phyloP scores from a whole-genome alignment of 139 green algal genomes.

The Chlorella ohadii region DNA sequence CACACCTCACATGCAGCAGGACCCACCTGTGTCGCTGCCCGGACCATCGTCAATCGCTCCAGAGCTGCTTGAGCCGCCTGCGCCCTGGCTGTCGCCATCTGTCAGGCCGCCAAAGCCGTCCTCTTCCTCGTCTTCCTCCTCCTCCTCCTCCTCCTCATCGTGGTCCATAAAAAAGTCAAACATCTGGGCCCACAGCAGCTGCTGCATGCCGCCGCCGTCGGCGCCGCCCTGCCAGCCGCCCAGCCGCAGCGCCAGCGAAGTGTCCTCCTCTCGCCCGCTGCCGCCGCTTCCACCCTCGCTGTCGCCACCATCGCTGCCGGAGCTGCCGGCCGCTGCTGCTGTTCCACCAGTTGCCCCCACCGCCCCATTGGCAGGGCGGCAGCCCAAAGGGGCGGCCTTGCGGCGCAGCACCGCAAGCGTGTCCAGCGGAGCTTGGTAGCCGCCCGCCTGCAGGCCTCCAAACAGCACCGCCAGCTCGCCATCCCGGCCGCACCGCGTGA shows the following conservation, averaged over 20 bases:
- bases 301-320: not conserved
- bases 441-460: conserved; percentile 2
- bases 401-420: conserved; percentile 8
- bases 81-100: not conserved
- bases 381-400: not conserved
- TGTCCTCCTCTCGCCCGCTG: not conserved
- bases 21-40: not conserved
- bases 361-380: too few species aligned
- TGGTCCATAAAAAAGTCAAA: not conserved
- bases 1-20: not conserved
- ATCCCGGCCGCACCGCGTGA: not conserved
- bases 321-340: not conserved
- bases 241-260: not conserved
- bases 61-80: not conserved
- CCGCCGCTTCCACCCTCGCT: not conserved
- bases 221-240: not conserved
- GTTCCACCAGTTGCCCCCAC: not conserved
- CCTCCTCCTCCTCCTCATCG: not conserved
- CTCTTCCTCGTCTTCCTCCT: not conserved
- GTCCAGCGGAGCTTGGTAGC: conserved; percentile 13
- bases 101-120: not conserved
- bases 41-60: too few species aligned
- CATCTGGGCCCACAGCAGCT: conserved; percentile 2
- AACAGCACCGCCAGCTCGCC: conserved; percentile 19
- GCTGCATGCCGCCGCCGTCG: not conserved